phyloP scores from a whole-genome alignment of 345 rosid genomes.

The Geranium rotundifolium region DNA sequence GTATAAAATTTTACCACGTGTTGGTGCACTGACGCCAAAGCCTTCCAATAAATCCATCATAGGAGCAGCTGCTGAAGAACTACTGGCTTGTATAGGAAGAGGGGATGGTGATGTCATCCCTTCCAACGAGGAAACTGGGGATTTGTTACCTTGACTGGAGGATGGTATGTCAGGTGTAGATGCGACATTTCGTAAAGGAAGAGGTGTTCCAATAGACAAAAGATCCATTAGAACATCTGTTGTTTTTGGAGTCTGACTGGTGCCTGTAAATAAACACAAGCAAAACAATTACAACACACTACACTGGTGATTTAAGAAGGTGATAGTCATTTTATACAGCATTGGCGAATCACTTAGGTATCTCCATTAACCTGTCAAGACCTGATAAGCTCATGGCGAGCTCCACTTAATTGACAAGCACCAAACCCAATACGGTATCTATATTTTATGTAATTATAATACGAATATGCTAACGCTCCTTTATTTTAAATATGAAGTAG shows the following conservation, averaged over 20 bases:
- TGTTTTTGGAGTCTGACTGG: constrained; percentile 53
- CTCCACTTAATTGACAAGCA: neutral
- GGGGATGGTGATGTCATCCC: constrained; percentile 37
- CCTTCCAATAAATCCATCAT: constrained; percentile 83
- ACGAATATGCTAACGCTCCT: too few relatives aligned
- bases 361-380: neutral
- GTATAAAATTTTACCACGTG: constrained; percentile 37
- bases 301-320: neutral
- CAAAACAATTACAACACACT: neutral
- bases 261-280: constrained; percentile 20
- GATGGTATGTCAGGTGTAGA: constrained; percentile 48
- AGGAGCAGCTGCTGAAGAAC: constrained; percentile 38
- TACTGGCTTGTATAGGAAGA: constrained; percentile 23
- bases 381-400: neutral
- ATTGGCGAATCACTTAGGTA: neutral
- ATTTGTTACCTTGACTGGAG: constrained; percentile 28
- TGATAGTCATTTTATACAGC: neutral
- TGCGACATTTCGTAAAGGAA: constrained; percentile 46
- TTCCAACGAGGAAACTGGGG: constrained; percentile 32
- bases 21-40: constrained; percentile 48
- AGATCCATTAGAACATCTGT: constrained; percentile 80
- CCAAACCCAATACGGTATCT: neutral
- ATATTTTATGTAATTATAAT: too few relatives aligned
- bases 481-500: too few relatives aligned
- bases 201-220: constrained; percentile 66